Conservation (phyloP, 352 stramenopile genomes). For the Phytophthora pseudosyringae region DNA sequence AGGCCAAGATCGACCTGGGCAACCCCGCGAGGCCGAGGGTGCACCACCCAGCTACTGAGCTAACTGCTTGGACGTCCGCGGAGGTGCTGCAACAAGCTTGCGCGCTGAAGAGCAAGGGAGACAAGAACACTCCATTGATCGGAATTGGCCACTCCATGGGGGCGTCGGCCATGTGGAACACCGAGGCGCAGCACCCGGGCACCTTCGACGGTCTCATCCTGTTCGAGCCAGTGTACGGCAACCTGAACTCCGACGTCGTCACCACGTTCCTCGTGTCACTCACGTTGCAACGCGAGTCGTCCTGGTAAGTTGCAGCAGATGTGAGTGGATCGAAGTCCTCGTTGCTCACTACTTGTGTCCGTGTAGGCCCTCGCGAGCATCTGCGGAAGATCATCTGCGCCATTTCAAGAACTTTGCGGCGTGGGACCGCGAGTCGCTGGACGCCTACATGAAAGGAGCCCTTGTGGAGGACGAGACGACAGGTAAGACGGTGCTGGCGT, state of each 20-base stretch:
- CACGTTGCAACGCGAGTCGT: slow-evolving; percentile 42
- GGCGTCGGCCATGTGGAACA: slow-evolving; percentile 44
- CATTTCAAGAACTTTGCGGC: slow-evolving; percentile 47
- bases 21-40: slow-evolving; percentile 40
- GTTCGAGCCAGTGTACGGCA: slow-evolving; percentile 49
- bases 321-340: not conserved
- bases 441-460: slow-evolving; percentile 40
- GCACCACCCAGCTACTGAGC: slow-evolving; percentile 33
- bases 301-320: slow-evolving; percentile 22
- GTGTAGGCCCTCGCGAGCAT: slow-evolving; percentile 33
- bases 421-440: slow-evolving; percentile 46
- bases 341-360: not conserved
- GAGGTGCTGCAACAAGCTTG: slow-evolving; percentile 40
- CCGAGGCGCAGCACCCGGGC: slow-evolving; percentile 42
- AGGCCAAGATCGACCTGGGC: slow-evolving; percentile 32
- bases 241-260: slow-evolving; percentile 17
- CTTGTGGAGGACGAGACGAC: slow-evolving; percentile 27
- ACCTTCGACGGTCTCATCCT: slow-evolving; percentile 56
- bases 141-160: slow-evolving; percentile 63
- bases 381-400: slow-evolving; percentile 36
- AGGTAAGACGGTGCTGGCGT: slow-evolving; percentile 33
- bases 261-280: slow-evolving; percentile 47
- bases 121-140: slow-evolving; percentile 37
- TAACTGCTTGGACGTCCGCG: slow-evolving; percentile 28
- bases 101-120: slow-evolving; percentile 15